phyloP scores from a whole-genome alignment of 2,329 filamentous ascomycete genomes.

The Apiospora hydei region DNA sequence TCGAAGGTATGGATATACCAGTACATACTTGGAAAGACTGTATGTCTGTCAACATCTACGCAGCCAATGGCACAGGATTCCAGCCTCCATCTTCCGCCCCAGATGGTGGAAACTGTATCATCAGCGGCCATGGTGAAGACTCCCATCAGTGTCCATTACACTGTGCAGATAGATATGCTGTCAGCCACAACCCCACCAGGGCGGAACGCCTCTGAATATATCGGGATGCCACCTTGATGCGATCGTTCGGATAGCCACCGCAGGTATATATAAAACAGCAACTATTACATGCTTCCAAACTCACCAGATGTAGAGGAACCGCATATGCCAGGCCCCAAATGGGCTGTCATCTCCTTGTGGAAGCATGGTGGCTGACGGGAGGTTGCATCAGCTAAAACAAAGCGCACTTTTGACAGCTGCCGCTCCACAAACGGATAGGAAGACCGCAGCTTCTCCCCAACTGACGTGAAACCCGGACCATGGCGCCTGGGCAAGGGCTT shows the following conservation, averaged over 20 bases:
- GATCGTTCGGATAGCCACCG: slow-evolving; percentile 13
- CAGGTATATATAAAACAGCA: background rate
- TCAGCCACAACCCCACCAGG: background rate
- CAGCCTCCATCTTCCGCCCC: background rate
- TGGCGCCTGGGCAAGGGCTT: background rate
- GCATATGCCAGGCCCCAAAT: background rate
- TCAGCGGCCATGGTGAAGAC: background rate
- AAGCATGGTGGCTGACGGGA: slow-evolving; percentile 11
- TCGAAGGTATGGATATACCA: background rate
- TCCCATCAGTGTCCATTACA: background rate
- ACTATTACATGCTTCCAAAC: background rate
- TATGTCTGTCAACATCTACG: background rate
- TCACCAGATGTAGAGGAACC: background rate
- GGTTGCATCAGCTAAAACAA: slow-evolving; percentile 22
- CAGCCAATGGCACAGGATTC: background rate
- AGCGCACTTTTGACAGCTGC: slow-evolving; percentile 17
- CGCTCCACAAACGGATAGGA: slow-evolving; percentile 13
- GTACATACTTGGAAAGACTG: background rate
- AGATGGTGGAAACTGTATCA: background rate
- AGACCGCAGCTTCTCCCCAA: slow-evolving; percentile 3
- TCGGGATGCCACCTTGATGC: slow-evolving; percentile 2
- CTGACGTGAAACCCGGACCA: background rate
- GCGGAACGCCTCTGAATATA: background rate
- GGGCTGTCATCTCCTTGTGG: slow-evolving; percentile 4
- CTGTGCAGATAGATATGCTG: background rate